Base-by-base conservation (phyloP, 2,329 filamentous ascomycete species). In the Plenodomus lindquistii region DNA sequence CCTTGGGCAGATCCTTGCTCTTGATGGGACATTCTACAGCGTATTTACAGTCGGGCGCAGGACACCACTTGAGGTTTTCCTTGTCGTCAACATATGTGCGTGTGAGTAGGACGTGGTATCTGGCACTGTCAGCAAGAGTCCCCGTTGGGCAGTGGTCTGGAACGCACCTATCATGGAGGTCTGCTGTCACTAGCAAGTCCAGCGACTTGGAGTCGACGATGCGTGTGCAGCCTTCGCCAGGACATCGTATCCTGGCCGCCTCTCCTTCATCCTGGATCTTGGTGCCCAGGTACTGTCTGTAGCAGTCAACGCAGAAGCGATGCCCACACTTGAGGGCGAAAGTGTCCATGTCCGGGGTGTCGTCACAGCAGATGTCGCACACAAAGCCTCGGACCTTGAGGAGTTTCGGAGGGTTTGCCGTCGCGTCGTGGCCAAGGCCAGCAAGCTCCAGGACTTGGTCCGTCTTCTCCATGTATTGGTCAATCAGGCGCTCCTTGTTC, bases 201-300 rank as follows among this genome's bases (percentile, higher is more conserved):
- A 99, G 79, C 9, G 92, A 94, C 63, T 87, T 89, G 1, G 91
- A 89, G 69, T 99, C 94, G 50, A 99, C 89, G 57, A 97, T 92
- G 46, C 90, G 85, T 65, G 88, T 88, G 74, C 94, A 99, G 27
- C 85, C 85, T 51, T 95, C 88, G 7, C 89, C 86, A 0, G 94
- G 93, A 71, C 94, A 99, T 73, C 96, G 88, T 63, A 99, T 97
- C 50, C 92, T 83, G 19, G 92, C 92, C 1, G 94, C 93, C 73
- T 99, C 94, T 31, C 94, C 94, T 73, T 99, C 94, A 59, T 94
- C 91, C 46, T 87, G 86, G 60, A 99, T 96, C 79, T 99, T 99
- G 64, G 96, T 92, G 1, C 80, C 83, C 20, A 99, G 77, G 65
- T 99, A 99, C 42, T 96, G 91, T 20, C 86, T 82, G 70, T 97